Base-by-base conservation (phyloP, 208 protist species). In the Trypanosoma vivax region DNA sequence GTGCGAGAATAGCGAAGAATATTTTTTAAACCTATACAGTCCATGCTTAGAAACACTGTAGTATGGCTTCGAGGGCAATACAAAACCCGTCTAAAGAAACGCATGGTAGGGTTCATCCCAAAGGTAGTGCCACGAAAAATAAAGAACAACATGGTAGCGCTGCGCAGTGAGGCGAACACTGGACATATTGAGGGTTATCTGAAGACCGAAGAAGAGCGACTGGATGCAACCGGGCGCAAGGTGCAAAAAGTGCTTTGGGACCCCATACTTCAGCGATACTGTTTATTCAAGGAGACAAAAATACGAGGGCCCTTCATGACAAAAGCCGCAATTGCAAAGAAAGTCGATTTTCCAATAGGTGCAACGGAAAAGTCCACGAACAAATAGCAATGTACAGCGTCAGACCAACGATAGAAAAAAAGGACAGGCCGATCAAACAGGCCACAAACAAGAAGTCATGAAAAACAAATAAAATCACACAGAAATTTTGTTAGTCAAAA, bases 51-150 rank as follows among this genome's bases (percentile, higher is more conserved):
- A 34, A 18, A 24, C 29, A 45, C 48, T 31, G 7, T 37, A n/a
- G 7, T 59, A 6, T 41, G 13, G 58, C 18, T 45, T 21, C 79
- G 70, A 46, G 84, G 84, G 27, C 84, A 92, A 54, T 92, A 92
- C 65, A 92, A 89, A 60, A 89, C 84, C 0, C 70, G 84, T 14
- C 65, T 92, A 28, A 92, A 92, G 73, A 88, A 87, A 60, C 79
- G 84, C 38, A 88, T 88, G 79, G 84, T 92, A 7, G 84, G 84
- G 9, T 92, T 85, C 55, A 82, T 92, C 37, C 84, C 84, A 0
- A 88, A 86, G 42, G 84, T 92, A 9, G 70, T 92, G 31, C 84
- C 80, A 4, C 56, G 84, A 24, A 92, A 92, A 56, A 87, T 92
- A 38, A 68, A 76, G 34, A 87, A 87, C 58, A 88, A 87, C 56